A percentile compares a stretch with the other conserved stretches of the same genome.
phyloP scores from a whole-genome alignment of 2,329 filamentous ascomycete genomes.

The Juglanconis sp. region DNA sequence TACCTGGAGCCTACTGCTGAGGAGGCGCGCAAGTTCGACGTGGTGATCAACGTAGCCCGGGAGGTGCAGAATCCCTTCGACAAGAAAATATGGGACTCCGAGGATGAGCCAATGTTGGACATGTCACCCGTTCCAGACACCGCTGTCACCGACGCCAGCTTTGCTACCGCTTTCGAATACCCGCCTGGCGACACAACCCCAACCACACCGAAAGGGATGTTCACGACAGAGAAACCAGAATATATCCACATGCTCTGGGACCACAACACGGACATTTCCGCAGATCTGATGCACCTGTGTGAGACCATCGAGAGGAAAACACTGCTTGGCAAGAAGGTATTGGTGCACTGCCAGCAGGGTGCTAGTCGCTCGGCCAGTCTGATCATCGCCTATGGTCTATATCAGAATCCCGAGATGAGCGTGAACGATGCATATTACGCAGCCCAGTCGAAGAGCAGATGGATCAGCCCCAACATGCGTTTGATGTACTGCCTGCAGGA shows the following conservation, averaged over 20 bases:
- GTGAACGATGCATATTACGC: conserved; percentile 82
- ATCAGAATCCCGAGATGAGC: conserved; percentile 70
- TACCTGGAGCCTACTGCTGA: conserved; percentile 78
- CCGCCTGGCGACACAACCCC: conserved; percentile 46
- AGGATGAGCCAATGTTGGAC: conserved; percentile 25
- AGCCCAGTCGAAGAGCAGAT: conserved; percentile 76
- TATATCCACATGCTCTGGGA: conserved; percentile 89
- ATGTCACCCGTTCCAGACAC: conserved; percentile 53
- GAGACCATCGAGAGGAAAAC: conserved; percentile 72
- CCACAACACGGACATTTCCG: conserved; percentile 81
- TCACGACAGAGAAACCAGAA: conserved; percentile 58
- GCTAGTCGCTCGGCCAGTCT: conserved; percentile 81
- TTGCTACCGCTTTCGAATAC: conserved; percentile 60
- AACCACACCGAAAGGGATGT: conserved; percentile 54
- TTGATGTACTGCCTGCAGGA: conserved; percentile 86
- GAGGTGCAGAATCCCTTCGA: conserved; percentile 77
- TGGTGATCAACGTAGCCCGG: conserved; percentile 80
- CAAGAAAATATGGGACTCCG: conserved; percentile 24
- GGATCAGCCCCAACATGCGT: conserved; percentile 91
- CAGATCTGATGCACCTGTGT: conserved; percentile 71
- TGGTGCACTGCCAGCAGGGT: conserved; percentile 83
- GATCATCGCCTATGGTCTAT: conserved; percentile 82
- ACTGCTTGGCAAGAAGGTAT: conserved; percentile 70
- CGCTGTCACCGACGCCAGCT: conserved; percentile 55
- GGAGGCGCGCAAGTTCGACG: conserved; percentile 73